Conservation (phyloP, 768 basidiomycete species). For the Holtermannia corniformis region DNA sequence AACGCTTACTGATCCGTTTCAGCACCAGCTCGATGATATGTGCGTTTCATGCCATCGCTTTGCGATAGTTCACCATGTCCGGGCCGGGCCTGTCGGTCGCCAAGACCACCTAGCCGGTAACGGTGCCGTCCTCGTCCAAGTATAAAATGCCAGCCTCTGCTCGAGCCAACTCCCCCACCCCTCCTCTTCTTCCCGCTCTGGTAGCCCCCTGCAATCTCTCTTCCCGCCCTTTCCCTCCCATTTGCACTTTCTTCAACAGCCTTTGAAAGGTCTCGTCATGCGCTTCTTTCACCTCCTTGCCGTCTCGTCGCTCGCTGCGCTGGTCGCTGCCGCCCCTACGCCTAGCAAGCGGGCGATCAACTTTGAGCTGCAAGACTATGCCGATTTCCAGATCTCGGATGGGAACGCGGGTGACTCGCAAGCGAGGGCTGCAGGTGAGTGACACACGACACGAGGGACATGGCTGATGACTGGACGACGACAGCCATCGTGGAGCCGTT, state of each 20-base stretch:
- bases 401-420: neutral
- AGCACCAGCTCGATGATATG: no score
- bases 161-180: neutral
- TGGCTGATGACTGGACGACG: no score
- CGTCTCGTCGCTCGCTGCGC: neutral
- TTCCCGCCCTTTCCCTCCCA: neutral
- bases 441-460: no score
- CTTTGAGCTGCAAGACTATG: neutral
- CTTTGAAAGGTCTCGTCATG: neutral
- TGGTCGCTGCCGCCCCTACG: neutral
- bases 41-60: no score
- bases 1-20: no score
- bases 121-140: neutral
- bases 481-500: neutral
- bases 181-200: neutral
- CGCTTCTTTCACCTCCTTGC: neutral
- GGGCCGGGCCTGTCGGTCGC: neutral
- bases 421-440: neutral
- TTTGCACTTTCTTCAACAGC: neutral
- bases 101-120: neutral
- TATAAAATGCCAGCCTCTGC: neutral
- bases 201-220: no score
- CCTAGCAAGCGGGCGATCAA: neutral
- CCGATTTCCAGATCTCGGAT: constrained; percentile 1
- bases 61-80: neutral